A percentile compares a stretch with the other conserved stretches of the same genome.
Evolutionary conservation across 169 alveolate species (phyloP).

Genomic region (Eimeria tenella): DNA sequence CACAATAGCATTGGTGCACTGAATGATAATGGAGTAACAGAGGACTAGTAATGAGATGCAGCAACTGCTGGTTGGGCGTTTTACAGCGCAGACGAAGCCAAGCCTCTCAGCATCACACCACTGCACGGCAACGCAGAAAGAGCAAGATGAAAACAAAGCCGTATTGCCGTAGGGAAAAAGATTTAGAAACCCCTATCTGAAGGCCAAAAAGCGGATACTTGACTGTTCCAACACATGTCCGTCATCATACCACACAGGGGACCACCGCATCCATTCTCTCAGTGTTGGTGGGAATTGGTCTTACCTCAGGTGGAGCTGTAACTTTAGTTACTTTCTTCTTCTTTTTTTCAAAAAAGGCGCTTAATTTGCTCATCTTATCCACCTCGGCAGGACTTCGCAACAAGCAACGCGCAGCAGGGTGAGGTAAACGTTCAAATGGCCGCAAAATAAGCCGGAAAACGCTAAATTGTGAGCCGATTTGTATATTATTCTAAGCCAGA

Average conservation of each 20-base stretch:
- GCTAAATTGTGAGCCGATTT: too few species aligned
- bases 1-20: background rate
- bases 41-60: background rate
- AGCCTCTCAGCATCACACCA: background rate
- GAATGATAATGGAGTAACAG: background rate
- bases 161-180: too few species aligned
- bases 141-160: too few species aligned
- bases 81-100: background rate
- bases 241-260: background rate
- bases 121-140: too few species aligned
- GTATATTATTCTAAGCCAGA: too few species aligned
- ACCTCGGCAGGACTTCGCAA: background rate
- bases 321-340: slow-evolving; percentile 53
- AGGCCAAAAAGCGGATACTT: too few species aligned
- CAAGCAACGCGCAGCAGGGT: background rate
- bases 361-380: slow-evolving; percentile 49
- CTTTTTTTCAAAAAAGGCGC: slow-evolving; percentile 71
- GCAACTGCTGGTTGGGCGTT: background rate
- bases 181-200: too few species aligned
- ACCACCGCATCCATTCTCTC: background rate
- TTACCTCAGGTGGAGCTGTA: slow-evolving; percentile 50
- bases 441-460: too few species aligned
- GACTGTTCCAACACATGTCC: too few species aligned
- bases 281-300: background rate
- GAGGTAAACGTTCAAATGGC: too few species aligned